Base-by-base conservation (phyloP, 2,329 filamentous ascomycete species). In the Sporothrix brunneoviolacea region DNA sequence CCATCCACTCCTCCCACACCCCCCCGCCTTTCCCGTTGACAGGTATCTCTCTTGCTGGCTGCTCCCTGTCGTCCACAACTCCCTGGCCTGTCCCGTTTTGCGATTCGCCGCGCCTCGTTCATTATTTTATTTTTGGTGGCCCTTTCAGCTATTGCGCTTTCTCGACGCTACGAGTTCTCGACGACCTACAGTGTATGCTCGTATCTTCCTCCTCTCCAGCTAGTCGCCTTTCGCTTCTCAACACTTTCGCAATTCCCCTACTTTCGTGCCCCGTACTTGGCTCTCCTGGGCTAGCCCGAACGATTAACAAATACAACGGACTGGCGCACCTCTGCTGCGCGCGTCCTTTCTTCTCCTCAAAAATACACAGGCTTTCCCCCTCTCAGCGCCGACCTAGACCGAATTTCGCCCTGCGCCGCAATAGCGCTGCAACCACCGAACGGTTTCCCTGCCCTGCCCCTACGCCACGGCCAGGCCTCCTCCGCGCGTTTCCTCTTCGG, bases 401-500 rank as follows among this genome's bases (percentile, higher is more conserved):
- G 12, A 21, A 42, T 42, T 49, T 18, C 9, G 22, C 47, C 37
- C 47, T 50, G 36, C 39, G 22, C 30, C 37, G 28, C 37, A 37
- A 50, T 50, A 50, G 47, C 38, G 35, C 27, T 45, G 28, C 35
- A 45, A 48, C 39, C 47, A 37, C 32, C 32, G 16, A 50, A 43
- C 32, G 16, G 38, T 41, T 35, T 33, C 38, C 37, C 36, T 36
- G n/a, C n/a, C n/a, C 30, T 36, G 16, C 15, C 13, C 39, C 30
- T 39, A 18, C 32, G 44, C 47, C 53, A 48, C 40, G 47, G 27
- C 46, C 43, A 33, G 27, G 35, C 38, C 33, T 46, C 44, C 44
- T 46, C 42, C 44, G 41, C 54, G 51, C 54, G 51, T 50, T 55
- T 48, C 54, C 54, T 38, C 27, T 54, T 55, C 36, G 27, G 54